Evolutionary conservation across 129 eudicot genomes (phyloP), one percentile per base, ranked within the genome.

Genomic region (Flaveria linearis): DNA sequence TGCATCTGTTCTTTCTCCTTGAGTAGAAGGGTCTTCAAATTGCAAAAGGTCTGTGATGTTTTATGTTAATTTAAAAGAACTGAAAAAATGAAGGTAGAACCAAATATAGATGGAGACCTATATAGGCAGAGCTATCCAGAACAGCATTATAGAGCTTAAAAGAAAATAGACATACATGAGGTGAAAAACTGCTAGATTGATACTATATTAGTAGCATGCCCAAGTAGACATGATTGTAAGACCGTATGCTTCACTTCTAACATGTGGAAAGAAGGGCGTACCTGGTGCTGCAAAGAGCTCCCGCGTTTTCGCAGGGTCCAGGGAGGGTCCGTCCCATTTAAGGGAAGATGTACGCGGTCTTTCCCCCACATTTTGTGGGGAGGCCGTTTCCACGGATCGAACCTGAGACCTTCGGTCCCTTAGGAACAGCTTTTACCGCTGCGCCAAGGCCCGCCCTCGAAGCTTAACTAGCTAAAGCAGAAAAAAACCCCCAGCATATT

Each of bases 31-130:
- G 57, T 79, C 75, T 47, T 86, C 84, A 12, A 67, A 53, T 60
- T 76, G 70, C 58, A 74, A 53, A 47, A 76, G 47, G 75, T 82
- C 95, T 88, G 91, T 17, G 20, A 74, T 45, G 49, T 72, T 62
- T 68, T 73, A 62, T 69, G 17, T 51, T 36, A 36, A 82, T 58
- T 49, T 76, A 82, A 75, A 49, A 17, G 80, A 70, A 22, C 50
- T 28, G 28, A 51, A 20, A 58, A 68, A 55, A 64, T 46, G 57
- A 62, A 72, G 14, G 23, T 17, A 12, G 26, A 72, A 53, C 84
- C 62, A 56, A 50, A 69, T 30, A 53, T 55, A 43, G 65, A 57
- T 36, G 62, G 64, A 75, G 76, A 46, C 9, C 28, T 72, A 71
- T 6, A 45, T 55, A 45, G 33, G 60, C 36, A 66, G 49, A 73